A percentile compares a stretch with the other conserved stretches of the same genome.
These are phyloP conservation scores for Pichia sp. DNA, from an alignment of 1,139 yeast species.

Conservation along the genomic window DNA sequence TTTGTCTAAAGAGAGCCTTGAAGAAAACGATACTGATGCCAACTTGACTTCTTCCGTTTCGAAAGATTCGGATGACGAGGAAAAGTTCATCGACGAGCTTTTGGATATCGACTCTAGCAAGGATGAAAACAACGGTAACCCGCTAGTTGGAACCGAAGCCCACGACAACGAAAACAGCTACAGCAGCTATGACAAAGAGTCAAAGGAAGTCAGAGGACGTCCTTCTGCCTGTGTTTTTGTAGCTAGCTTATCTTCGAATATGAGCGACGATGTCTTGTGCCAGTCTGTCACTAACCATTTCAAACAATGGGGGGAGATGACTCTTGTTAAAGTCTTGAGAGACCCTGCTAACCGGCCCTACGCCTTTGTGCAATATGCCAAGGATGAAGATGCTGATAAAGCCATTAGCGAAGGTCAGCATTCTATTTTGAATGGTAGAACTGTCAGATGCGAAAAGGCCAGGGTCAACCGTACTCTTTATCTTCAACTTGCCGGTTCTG, in stretches of 20 bases:
- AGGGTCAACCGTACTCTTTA: slow-evolving; percentile 83
- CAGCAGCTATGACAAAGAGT: slow-evolving; percentile 14
- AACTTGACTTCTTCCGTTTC: not conserved
- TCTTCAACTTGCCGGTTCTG: slow-evolving; percentile 36
- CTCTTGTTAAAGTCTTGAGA: slow-evolving; percentile 78
- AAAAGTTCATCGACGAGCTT: not conserved
- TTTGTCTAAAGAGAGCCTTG: not conserved
- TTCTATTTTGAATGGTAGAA: slow-evolving; percentile 64
- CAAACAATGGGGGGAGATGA: slow-evolving; percentile 61
- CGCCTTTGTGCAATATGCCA: slow-evolving; percentile 85
- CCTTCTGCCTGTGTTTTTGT: slow-evolving; percentile 90
- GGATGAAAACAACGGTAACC: not conserved
- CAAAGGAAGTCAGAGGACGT: slow-evolving; percentile 35
- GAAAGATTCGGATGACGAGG: slow-evolving; percentile 4
- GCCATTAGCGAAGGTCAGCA: slow-evolving; percentile 74
- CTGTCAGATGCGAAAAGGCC: slow-evolving; percentile 84
- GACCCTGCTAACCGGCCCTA: slow-evolving; percentile 84
- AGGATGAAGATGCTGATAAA: slow-evolving; percentile 61
- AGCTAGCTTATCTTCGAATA: slow-evolving; percentile 65
- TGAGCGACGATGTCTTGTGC: slow-evolving; percentile 67
- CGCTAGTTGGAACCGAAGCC: not conserved
- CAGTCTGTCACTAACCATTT: slow-evolving; percentile 62
- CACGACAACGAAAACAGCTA: slow-evolving; percentile 10
- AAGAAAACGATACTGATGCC: not conserved
- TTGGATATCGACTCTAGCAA: not conserved